Percentiles rank a stretch among this genome's conserved stretches.
Conservation (phyloP, 2,329 filamentous ascomycete species). For the Phaeosphaeriaceae sp. region DNA sequence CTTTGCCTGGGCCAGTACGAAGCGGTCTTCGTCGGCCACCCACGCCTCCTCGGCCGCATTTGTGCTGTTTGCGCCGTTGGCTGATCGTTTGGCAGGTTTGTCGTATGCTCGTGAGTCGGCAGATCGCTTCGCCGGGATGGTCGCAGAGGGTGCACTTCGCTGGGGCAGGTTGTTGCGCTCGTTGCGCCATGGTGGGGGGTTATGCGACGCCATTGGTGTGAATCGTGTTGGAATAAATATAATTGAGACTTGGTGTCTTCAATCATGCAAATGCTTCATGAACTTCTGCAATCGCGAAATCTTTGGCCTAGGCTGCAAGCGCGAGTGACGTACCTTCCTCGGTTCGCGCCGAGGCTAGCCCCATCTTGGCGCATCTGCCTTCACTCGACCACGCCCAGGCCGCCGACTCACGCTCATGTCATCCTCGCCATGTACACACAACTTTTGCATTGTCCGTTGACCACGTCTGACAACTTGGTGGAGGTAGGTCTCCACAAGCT, state of each 20-base stretch:
- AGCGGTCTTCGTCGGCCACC: constrained; percentile 93
- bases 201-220: constrained; percentile 38
- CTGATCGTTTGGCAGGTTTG: constrained; percentile 49
- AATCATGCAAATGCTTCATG: not conserved
- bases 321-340: constrained; percentile 22
- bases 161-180: constrained; percentile 26
- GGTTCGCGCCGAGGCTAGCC: not conserved
- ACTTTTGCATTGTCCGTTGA: not conserved
- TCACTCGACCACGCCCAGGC: not conserved
- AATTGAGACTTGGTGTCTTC: not conserved
- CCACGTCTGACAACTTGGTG: not conserved
- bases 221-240: not conserved
- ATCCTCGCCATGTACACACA: not conserved
- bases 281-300: constrained; percentile 1
- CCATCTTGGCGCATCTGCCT: constrained; percentile 7
- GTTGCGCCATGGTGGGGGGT: constrained; percentile 44
- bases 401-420: not conserved
- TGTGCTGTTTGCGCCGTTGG: constrained; percentile 51
- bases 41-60: constrained; percentile 66
- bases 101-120: constrained; percentile 43
- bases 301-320: not conserved
- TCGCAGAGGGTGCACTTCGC: constrained; percentile 37
- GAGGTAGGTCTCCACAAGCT: too few species aligned
- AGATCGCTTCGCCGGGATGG: constrained; percentile 52
- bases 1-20: constrained; percentile 95